Evolutionary conservation across 2,329 filamentous ascomycete genomes (phyloP), one percentile per base, ranked within the genome.

Genomic region (Colletotrichum sojae): DNA sequence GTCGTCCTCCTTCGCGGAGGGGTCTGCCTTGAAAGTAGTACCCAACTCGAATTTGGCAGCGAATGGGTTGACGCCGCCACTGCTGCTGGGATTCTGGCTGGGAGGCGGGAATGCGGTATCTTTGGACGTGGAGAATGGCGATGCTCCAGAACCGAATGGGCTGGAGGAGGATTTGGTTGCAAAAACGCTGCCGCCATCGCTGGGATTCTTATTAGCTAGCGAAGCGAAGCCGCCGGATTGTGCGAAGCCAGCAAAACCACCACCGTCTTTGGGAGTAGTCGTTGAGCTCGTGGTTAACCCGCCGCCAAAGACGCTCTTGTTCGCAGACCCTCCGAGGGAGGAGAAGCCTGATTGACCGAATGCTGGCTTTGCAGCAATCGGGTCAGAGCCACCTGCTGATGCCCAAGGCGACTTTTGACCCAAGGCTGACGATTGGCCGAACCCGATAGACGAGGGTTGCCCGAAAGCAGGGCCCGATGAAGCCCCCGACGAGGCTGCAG

Each of bases 21-120:
- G 85, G 72, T 93, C 91, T 9, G 85, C 84, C 74, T 90, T 89
- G 80, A 94, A 94, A 2, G 88, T 90, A 36, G 89, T 90, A 46
- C 87, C 86, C 16, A 94, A 82, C 73, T 92, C 91, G 80, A 94
- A 94, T 0, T 43, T 43, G 88, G 85, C 16, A 56, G 52, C n/a
- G 61, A 69, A 69, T 6, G 82, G 52, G 43, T 79, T n/a, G 84
- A 84, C 27, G 83, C 85, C 74, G 88, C 70, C 76, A 58, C 64
- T 74, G 66, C 52, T 52, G 18, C 76, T 75, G 63, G 77, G 78
- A 8, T 78, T 73, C 63, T 82, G 84, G 31, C 74, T 76, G 39
- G 79, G 74, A 6, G 81, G 75, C 2, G 80, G 79, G 71, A 85
- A 84, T 2, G 80, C 76, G 10, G 80, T 82, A 20, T 78, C 76